Base-by-base conservation (phyloP, 257 asterid species). In the Fraxinus pennsylvanica region DNA sequence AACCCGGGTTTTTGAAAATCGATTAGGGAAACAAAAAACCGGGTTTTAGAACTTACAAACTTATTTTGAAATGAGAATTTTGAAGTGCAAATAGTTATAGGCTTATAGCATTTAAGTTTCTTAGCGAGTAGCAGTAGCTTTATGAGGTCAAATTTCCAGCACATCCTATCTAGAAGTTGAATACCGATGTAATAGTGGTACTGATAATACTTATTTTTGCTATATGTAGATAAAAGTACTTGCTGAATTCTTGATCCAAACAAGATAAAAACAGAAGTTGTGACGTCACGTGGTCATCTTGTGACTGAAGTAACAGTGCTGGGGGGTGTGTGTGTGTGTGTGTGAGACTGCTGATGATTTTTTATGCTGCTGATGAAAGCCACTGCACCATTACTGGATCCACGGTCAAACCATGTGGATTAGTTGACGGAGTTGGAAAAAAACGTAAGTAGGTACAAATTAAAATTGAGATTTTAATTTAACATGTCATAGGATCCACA, bases 241-340 rank as follows among this genome's bases (percentile, higher is more conserved):
- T 41, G 25, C n/a, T 75, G 41, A 12, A 65, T 22, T 21, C 9
- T 63, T 27, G 13, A 9, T 63, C 69, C 3, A 69, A 69, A 54
- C 75, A 30, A 52, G 74, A 68, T 6, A 4, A 68, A 32, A 35
- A 2, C 29, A 68, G 7, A 74, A 65, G 41, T 21, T 65, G 19
- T 82, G 82, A 82, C 85, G 75, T 82, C 88, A 69, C 73, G 71
- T 71, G 45, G 30, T 2, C 75, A 65, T 39, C 68, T 52, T 80
- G 85, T 85, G 89, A 82, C 75, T 78, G 88, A 85, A 59, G 72
- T 47, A 39, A 80, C 45, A 52, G 70, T 39, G 59, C 57, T 21
- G 3, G 66, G 9, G 21, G 9, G 9, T 72, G 15, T 10, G 32
- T 9, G 19, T 29, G n/a, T 19, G 21, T 21, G 4, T 45, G 14